Percentiles rank a stretch among this genome's conserved stretches.
Evolutionary conservation across 768 basidiomycete genomes (phyloP).

Genomic region (Asterophora parasitica): DNA sequence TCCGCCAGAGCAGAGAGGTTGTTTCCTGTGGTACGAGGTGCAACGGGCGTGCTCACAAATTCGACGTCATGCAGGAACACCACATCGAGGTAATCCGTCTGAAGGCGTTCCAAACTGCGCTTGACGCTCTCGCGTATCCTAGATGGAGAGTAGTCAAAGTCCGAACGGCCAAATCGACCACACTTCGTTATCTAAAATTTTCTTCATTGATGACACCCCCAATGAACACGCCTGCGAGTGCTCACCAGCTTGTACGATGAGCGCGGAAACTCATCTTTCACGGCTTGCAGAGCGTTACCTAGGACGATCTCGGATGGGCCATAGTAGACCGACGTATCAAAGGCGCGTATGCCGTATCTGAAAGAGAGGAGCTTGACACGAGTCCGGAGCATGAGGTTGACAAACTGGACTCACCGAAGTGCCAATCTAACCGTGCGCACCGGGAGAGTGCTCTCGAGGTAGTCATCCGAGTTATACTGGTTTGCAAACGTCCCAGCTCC

Average conservation of each 20-base stretch:
- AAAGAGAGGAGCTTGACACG: background rate
- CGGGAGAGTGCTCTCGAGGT: conserved; percentile 51
- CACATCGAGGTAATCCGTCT: conserved; percentile 73
- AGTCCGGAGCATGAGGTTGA: conserved; percentile 5
- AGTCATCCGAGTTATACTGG: conserved; percentile 59
- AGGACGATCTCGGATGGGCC: conserved; percentile 75
- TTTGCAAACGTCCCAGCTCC: conserved; percentile 70
- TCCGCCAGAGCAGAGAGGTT: conserved; percentile 49
- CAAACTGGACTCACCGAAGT: conserved; percentile 48
- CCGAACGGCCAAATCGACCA: conserved; percentile 63
- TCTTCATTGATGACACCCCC: background rate
- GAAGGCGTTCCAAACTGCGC: conserved; percentile 62
- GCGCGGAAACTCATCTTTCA: conserved; percentile 70
- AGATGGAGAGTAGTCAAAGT: conserved; percentile 71
- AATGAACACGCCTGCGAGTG: background rate
- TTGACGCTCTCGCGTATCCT: conserved; percentile 63
- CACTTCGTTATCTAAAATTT: conserved; percentile 73
- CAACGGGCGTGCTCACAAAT: conserved; percentile 55
- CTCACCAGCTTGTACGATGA: conserved; percentile 69
- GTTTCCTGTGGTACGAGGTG: conserved; percentile 48
- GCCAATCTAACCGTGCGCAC: conserved; percentile 69
- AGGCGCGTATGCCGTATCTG: conserved; percentile 77
- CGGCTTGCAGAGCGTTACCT: conserved; percentile 55
- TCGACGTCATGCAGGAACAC: conserved; percentile 87
- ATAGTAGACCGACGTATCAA: conserved; percentile 83